Base-by-base conservation (phyloP, 257 asterid species). In the Solanum pimpinellifolium region DNA sequence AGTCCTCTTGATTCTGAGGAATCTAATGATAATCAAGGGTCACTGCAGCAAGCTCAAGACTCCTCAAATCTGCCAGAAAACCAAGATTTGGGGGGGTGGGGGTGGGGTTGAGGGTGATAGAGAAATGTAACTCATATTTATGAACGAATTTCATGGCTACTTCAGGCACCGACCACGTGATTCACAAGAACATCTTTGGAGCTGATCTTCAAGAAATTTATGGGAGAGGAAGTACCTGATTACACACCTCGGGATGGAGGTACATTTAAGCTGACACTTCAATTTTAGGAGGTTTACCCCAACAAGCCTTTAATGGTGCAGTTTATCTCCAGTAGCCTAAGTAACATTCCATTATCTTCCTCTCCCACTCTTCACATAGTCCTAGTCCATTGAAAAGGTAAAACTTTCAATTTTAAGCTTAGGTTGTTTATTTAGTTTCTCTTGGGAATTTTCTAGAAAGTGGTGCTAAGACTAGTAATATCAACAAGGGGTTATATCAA, bases 251-350 rank as follows among this genome's bases (percentile, higher is more conserved):
- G 18, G 72, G 3, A 25, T 65, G 18, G 72, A 95, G 98, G 98
- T 87, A 96, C 98, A 85, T 95, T 96, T 88, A 94, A 94, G 93
- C 88, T 95, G 93, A 95, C 99, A 13, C 96, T 96, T 47, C 98
- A 95, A 73, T 94, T 96, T 92, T 81, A 90, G 1, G 97, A 96
- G 92, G 98, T 93, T 89, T 96, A 96, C 91, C 98, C 99, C 52
- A 94, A 94, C 84, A 96, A 94, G 93, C 98, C 99, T 66, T 98
- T 98, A 56, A 94, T 93, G 11, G 99, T 96, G 89, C 94, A 96
- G 75, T 96, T 95, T 89, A 91, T 95, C 85, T 96, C 99, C 84
- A 93, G 97, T 91, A 74, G 20, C 85, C 70, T 9, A 76, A 86
- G 66, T 62, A 47, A 73, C 7, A 21, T 49, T 21, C 49, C 60